These are phyloP conservation scores for Epichloe sylvatica DNA, from an alignment of 2,329 filamentous ascomycete species.

Conservation along the genomic window DNA sequence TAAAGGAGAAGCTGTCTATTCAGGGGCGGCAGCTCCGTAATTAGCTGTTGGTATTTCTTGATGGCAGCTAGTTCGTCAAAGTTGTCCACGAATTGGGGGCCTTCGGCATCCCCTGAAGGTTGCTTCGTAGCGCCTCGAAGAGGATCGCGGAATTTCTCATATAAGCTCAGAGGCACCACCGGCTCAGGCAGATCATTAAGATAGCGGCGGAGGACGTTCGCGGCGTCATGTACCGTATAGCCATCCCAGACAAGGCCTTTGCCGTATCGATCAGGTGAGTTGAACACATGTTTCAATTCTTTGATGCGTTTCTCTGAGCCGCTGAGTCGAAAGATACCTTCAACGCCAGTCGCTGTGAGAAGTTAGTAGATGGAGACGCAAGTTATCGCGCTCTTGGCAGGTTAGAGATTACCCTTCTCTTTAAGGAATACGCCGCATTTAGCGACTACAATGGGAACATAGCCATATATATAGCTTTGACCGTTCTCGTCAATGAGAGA, in stretches of 20 bases:
- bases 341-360: constrained; percentile 67
- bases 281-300: constrained; percentile 80
- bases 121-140: constrained; percentile 59
- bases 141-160: constrained; percentile 79
- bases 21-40: constrained; percentile 81
- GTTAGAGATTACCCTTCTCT: constrained; percentile 61
- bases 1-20: constrained; percentile 92
- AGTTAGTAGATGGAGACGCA: constrained; percentile 11
- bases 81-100: constrained; percentile 54
- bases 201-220: constrained; percentile 89
- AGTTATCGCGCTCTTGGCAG: background rate
- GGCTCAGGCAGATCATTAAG: constrained; percentile 93
- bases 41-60: constrained; percentile 69
- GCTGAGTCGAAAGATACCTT: constrained; percentile 91
- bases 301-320: constrained; percentile 98
- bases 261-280: constrained; percentile 88
- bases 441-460: constrained; percentile 94
- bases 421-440: constrained; percentile 97
- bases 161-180: constrained; percentile 87
- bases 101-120: constrained; percentile 54
- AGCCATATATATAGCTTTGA: constrained; percentile 94
- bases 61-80: constrained; percentile 58
- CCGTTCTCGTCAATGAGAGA: constrained; percentile 86
- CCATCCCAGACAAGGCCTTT: constrained; percentile 96
- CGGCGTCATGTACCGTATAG: constrained; percentile 95